Conservation (phyloP, 371 early-diverging fungal genomes). For the Zopfochytrium polystomum region DNA sequence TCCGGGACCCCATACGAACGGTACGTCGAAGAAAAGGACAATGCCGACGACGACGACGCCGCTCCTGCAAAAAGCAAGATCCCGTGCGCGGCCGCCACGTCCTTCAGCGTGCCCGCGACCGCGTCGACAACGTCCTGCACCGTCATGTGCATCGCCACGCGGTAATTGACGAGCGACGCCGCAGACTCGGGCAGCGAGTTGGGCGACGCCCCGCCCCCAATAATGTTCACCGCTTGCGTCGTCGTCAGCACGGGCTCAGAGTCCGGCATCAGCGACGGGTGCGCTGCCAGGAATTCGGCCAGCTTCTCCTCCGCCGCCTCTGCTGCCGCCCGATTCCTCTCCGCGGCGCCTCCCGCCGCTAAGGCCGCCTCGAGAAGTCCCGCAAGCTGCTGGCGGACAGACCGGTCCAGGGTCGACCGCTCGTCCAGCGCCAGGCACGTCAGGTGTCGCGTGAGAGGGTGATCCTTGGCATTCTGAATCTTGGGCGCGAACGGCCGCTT, state of each 20-base stretch:
- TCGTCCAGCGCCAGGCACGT: constrained; percentile 9
- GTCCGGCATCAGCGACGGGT: constrained; percentile 1
- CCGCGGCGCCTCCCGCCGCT: too few species aligned
- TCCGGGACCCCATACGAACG: not conserved
- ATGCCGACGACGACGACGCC: too few species aligned
- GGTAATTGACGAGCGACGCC: constrained; percentile 29
- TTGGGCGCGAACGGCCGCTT: constrained; percentile 2
- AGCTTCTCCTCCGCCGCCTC: constrained; percentile 5
- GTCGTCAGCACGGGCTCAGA: constrained; percentile 24
- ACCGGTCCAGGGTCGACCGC: constrained; percentile 5
- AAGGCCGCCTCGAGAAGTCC: too few species aligned
- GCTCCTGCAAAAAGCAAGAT: not conserved
- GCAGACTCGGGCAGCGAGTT: constrained; percentile 40
- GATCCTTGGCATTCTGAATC: constrained; percentile 9
- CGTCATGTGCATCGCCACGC: constrained; percentile 17
- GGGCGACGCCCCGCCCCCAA: constrained; percentile 39
- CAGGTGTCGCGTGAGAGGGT: constrained; percentile 13
- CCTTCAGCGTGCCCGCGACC: too few species aligned
- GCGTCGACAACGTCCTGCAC: constrained; percentile 30
- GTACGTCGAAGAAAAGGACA: not conserved
- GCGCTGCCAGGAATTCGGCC: not conserved
- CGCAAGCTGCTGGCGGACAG: constrained; percentile 8
- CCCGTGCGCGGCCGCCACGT: not conserved
- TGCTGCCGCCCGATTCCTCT: too few species aligned
- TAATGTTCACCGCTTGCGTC: constrained; percentile 39